Base-by-base conservation (phyloP, 345 rosid species). In the Microcos paniculata region DNA sequence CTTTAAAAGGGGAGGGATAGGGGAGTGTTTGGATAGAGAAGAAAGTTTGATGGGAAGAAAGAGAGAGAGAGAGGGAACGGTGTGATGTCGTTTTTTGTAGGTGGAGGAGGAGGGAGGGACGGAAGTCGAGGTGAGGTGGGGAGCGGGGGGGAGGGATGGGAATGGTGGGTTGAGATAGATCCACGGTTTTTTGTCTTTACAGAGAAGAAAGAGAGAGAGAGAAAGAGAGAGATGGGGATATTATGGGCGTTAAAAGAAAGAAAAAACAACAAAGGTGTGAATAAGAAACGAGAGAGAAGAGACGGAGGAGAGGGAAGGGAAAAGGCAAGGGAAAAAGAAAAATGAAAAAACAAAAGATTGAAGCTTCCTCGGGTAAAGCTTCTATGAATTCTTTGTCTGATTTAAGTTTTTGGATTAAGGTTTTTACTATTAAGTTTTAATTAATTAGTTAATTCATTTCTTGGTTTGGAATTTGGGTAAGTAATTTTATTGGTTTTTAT, bases 161-260 rank as follows among this genome's bases (percentile, higher is more conserved):
- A 69, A 74, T 57, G 79, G 75, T 45, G 74, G 80, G 82, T 77
- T 66, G 75, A 80, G 84, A 85, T 63, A 62, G 84, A 82, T 82
- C 84, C 85, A 80, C 83, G 81, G 71, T 38, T 73, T n/a, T 70
- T 69, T 68, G 59, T 61, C 77, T 70, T 78, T 70, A 64, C 82
- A 80, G 61, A 51, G 65, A 26, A 16, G 31, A 55, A 79, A 40
- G 62, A 33, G 42, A 13, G 14, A 70, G 33, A 62, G 79, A n/a
- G 46, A 14, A 0, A 28, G 11, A 15, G 28, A 24, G 21, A 0
- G 26, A 19, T 4, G 63, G 42, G 21, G 13, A 26, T 46, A 33
- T 18, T 69, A 23, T 67, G 72, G 48, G 80, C 76, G 76, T 52
- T 35, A 35, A 35, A 35, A 35, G 52, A 10, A 3, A 64, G 48